Evolutionary conservation across 805 yeast genomes (phyloP).

Genomic region (Nakazawaea ishiwadae): DNA sequence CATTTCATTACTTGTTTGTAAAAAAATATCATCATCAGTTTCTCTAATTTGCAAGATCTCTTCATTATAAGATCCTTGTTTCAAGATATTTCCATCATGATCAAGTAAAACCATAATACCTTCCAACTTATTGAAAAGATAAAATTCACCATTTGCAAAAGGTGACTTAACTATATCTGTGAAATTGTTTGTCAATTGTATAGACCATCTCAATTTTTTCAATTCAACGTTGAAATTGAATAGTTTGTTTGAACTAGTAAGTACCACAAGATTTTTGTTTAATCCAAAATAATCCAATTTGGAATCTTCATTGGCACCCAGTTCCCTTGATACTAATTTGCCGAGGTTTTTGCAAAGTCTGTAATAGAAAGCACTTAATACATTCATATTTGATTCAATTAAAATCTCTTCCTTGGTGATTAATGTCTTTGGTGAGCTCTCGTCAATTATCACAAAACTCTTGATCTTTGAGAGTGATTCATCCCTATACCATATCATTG

Average conservation of each 20-base stretch:
- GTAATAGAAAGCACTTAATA: slow-evolving; percentile 28
- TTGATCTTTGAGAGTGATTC: slow-evolving; percentile 34
- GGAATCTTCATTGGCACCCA: slow-evolving; percentile 16
- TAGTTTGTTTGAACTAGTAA: slow-evolving; percentile 35
- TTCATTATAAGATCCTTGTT: neutral
- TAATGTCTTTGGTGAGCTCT: slow-evolving; percentile 16
- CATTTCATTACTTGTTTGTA: too few species aligned
- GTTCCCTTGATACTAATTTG: slow-evolving; percentile 9
- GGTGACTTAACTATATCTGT: slow-evolving; percentile 13
- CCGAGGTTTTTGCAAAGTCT: slow-evolving; percentile 20
- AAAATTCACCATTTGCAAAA: slow-evolving; percentile 29
- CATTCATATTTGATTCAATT: slow-evolving; percentile 24
- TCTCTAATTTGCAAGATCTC: slow-evolving; percentile 1
- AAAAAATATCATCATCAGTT: slow-evolving; percentile 10
- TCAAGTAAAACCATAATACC: slow-evolving; percentile 11
- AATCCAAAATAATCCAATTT: slow-evolving; percentile 37
- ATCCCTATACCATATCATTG: slow-evolving; percentile 37
- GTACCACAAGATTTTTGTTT: slow-evolving; percentile 35
- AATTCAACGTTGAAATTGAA: slow-evolving; percentile 40
- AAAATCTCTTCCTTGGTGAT: slow-evolving; percentile 23
- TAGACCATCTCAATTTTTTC: neutral
- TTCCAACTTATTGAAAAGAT: slow-evolving; percentile 8
- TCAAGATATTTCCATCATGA: slow-evolving; percentile 8
- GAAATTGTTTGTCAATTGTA: neutral
- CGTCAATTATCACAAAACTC: slow-evolving; percentile 28